These are phyloP conservation scores for Jaminaea rosea DNA, from an alignment of 1,284 basidiomycete genomes.

Conservation along the genomic window DNA sequence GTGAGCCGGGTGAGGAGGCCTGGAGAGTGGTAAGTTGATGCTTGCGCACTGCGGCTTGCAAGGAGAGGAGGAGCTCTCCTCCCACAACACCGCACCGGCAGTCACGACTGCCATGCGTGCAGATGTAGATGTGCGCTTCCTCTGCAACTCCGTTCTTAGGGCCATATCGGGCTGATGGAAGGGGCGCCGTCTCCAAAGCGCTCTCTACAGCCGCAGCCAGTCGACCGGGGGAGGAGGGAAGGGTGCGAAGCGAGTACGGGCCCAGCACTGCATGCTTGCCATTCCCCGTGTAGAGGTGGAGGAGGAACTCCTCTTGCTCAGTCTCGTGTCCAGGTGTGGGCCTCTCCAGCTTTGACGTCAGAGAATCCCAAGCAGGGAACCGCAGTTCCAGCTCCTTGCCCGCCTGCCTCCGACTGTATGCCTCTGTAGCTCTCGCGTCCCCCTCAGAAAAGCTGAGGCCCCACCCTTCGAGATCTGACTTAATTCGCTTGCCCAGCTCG, in stretches of 20 bases:
- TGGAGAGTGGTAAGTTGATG: conserved; percentile 22
- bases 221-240: conserved; percentile 17
- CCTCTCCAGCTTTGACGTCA: conserved; percentile 23
- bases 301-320: conserved; percentile 27
- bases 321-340: conserved; percentile 20
- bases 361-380: conserved; percentile 26
- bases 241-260: conserved; percentile 30
- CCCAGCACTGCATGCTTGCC: conserved; percentile 27
- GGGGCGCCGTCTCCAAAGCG: conserved; percentile 14
- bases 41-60: conserved; percentile 25
- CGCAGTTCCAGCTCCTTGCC: neutral
- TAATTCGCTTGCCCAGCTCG: conserved; percentile 30
- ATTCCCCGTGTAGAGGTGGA: conserved; percentile 24
- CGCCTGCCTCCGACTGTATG: no score
- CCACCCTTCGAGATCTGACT: conserved; percentile 28
- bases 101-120: conserved; percentile 46
- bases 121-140: conserved; percentile 44
- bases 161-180: conserved; percentile 13
- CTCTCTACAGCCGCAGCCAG: conserved; percentile 8
- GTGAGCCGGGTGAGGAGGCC: no score
- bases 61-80: conserved; percentile 28
- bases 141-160: conserved; percentile 8
- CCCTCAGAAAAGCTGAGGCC: conserved; percentile 26
- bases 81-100: conserved; percentile 48
- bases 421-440: neutral